Evolutionary conservation across 2,329 filamentous ascomycete species (phyloP), one percentile per base, ranked within the genome.

Genomic region (Clonostachys sp.): DNA sequence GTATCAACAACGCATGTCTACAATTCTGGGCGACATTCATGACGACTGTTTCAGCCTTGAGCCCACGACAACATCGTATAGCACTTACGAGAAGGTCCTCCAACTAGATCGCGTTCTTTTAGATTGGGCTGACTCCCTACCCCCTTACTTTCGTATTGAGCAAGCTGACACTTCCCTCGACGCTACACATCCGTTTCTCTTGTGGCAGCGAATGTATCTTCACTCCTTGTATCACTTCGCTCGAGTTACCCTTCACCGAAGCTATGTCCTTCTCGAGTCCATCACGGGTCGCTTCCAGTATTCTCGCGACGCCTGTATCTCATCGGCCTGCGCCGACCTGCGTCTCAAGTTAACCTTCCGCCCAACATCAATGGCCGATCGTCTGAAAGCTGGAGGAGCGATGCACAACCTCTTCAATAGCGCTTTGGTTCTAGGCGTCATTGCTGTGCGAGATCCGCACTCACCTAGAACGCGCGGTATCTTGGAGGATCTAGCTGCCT

Each of bases 191-290:
- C 53, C 58, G 3, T 70, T 60, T 41, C 48, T 71, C 1, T 52
- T 49, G 6, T 71, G 66, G 67, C 62, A 70, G 38, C 55, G 68
- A 4, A 57, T 67, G 6, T 62, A 67, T 47, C 57, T 71, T 4
- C 68, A 70, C 50, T 65, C 61, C 16, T 59, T 60, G 44, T 71
- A 65, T 44, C 64, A 70, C 47, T 71, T 70, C 45, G 61, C 66
- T 5, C 54, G 65, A 24, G 64, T 70, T 35, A 71, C 66, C 4
- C 59, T 71, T 3, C 68, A 70, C 49, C 58, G 67, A 4, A 60
- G 65, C 1, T 70, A 66, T 41, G 58, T 68, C 3, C 55, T 68
- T n/a, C 61, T 64, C 3, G 59, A 66, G 44, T 69, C 65, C 14
- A 67, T 70, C 49, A 69, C 66, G 0, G 62, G 69, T 48, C 59